Evolutionary conservation across 768 basidiomycete species (phyloP).

Genomic region (Dioszegia hungarica): DNA sequence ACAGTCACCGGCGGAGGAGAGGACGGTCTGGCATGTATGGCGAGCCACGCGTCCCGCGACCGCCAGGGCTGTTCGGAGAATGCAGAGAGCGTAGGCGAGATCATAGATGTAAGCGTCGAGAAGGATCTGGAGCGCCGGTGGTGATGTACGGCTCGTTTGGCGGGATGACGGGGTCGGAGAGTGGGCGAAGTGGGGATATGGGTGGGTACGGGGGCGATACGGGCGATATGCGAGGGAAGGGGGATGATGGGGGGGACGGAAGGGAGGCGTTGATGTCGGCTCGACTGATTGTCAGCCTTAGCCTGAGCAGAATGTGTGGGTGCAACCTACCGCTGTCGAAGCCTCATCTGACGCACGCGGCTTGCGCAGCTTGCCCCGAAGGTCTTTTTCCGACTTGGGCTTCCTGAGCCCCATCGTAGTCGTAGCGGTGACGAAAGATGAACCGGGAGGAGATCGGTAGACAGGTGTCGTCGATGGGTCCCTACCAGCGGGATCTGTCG

Average conservation of each 20-base stretch:
- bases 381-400: constrained; percentile 5
- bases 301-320: background rate
- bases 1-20: constrained; percentile 2
- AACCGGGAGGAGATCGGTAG: too few species aligned
- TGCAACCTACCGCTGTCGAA: constrained; percentile 1
- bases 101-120: background rate
- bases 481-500: too few species aligned
- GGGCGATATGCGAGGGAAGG: constrained; percentile 4
- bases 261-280: constrained; percentile 1
- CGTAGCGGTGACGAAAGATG: background rate
- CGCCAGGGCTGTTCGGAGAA: constrained; percentile 14
- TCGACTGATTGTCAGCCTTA: background rate
- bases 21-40: constrained; percentile 1
- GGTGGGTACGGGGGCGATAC: background rate
- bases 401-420: background rate
- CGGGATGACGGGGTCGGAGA: background rate
- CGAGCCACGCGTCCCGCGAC: constrained; percentile 7
- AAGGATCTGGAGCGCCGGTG: constrained; percentile 16
- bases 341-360: background rate
- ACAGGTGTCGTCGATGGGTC: too few species aligned
- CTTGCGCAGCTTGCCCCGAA: constrained; percentile 8
- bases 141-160: background rate
- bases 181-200: background rate
- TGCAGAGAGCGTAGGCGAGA: background rate
- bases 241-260: background rate